Conservation (phyloP, 225 moss, liverwort and hornwort species). For the Pseudoscleropodium purum region DNA sequence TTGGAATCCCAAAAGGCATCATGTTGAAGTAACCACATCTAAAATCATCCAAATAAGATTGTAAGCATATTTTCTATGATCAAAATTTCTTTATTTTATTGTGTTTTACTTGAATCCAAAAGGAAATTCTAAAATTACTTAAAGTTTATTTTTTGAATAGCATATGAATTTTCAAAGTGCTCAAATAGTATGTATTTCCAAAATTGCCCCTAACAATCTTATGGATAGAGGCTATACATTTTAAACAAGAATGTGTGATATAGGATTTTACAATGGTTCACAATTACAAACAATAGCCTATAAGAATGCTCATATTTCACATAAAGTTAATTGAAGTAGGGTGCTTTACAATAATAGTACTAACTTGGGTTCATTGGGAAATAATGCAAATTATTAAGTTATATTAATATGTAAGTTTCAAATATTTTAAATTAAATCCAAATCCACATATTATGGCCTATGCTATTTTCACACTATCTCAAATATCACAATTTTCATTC, state of each 20-base stretch:
- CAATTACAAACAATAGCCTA: accelerated
- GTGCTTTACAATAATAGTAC: not conserved
- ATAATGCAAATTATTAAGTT: too few species aligned
- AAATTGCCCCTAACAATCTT: accelerated
- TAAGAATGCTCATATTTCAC: too few species aligned
- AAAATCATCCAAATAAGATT: not conserved
- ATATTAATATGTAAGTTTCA: not conserved
- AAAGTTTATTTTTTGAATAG: accelerated
- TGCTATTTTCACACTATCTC: not conserved
- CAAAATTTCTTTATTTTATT: not conserved
- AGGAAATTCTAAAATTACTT: not conserved
- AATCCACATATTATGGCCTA: not conserved
- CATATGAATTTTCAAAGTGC: not conserved
- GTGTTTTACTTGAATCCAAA: not conserved
- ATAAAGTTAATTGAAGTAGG: not conserved
- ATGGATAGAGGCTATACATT: not conserved
- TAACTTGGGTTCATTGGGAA: not conserved
- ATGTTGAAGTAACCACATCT: accelerated
- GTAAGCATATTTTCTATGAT: not conserved
- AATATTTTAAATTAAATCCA: not conserved
- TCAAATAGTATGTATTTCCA: not conserved
- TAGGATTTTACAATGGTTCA: not conserved
- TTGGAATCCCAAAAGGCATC: accelerated
- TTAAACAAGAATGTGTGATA: not conserved
- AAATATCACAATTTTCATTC: not conserved